phyloP scores from a whole-genome alignment of 495 filamentous ascomycete genomes.

The Hamigera avellanea region DNA sequence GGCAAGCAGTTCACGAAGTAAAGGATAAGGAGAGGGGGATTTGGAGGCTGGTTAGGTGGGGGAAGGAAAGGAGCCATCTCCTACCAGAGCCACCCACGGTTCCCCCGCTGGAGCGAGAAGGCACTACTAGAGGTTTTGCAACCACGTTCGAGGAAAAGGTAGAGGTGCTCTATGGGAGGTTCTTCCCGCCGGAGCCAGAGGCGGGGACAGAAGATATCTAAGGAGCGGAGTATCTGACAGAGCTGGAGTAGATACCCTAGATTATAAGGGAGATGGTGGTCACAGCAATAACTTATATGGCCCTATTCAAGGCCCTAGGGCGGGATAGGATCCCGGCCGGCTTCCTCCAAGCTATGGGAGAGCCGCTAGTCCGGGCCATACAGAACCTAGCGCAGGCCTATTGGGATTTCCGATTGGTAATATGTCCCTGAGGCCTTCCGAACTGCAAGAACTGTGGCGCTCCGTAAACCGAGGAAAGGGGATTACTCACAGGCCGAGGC shows the following conservation, averaged over 20 bases:
- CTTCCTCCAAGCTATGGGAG: conserved; percentile 2
- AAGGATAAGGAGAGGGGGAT: conserved; percentile 1
- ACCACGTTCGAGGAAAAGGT: background rate
- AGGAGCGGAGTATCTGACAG: background rate
- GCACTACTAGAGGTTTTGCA: background rate
- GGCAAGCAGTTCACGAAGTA: background rate
- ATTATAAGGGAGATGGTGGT: background rate
- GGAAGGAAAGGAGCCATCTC: background rate
- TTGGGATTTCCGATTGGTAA: no score
- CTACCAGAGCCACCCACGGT: background rate
- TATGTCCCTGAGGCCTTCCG: no score
- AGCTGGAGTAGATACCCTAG: background rate
- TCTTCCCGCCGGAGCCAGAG: background rate
- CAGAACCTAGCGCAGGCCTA: no score
- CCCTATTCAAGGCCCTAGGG: background rate
- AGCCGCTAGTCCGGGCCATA: background rate
- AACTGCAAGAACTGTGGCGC: no score
- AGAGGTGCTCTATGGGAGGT: background rate
- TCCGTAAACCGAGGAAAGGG: no score
- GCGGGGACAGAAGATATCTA: background rate
- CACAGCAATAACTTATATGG: background rate
- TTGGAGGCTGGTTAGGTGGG: background rate
- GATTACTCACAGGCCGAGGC: no score
- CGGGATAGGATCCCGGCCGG: background rate
- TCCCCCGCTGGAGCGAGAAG: background rate